These are phyloP conservation scores for Rhypophila decipiens DNA, from an alignment of 495 filamentous ascomycete genomes.

Conservation along the genomic window DNA sequence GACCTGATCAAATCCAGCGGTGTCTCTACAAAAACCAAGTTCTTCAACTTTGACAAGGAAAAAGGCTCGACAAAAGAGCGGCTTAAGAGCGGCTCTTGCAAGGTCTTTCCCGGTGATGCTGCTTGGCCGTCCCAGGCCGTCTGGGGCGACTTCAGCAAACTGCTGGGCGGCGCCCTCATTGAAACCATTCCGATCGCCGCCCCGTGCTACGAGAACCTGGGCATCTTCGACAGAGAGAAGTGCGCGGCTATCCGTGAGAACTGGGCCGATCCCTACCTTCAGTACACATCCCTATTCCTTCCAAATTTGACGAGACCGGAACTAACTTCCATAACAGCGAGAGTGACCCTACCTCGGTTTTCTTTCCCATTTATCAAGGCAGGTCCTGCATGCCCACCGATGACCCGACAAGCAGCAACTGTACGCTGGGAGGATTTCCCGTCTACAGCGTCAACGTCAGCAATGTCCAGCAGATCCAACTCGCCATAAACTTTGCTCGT, in stretches of 20 bases:
- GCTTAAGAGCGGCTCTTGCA: conserved; percentile 26
- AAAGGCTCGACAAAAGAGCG: not conserved
- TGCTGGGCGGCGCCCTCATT: conserved; percentile 45
- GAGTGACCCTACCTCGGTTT: conserved; percentile 40
- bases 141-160: conserved; percentile 40
- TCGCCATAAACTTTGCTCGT: conserved; percentile 59
- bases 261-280: conserved; percentile 22
- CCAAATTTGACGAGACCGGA: not conserved
- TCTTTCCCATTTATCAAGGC: conserved; percentile 44
- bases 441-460: conserved; percentile 52
- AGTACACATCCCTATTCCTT: conserved; percentile 1
- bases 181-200: conserved; percentile 50
- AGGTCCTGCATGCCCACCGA: conserved; percentile 38
- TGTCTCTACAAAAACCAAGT: not conserved
- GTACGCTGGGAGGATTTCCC: conserved; percentile 54
- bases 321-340: conserved; percentile 7
- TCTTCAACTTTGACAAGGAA: not conserved
- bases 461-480: conserved; percentile 51
- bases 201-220: conserved; percentile 46
- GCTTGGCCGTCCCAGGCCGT: conserved; percentile 35
- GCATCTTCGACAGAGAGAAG: conserved; percentile 36
- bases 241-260: conserved; percentile 30
- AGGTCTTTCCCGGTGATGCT: conserved; percentile 44
- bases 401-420: conserved; percentile 40
- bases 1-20: not conserved